Base-by-base conservation (phyloP, 2,329 filamentous ascomycete species). In the Aspergillus sp. region DNA sequence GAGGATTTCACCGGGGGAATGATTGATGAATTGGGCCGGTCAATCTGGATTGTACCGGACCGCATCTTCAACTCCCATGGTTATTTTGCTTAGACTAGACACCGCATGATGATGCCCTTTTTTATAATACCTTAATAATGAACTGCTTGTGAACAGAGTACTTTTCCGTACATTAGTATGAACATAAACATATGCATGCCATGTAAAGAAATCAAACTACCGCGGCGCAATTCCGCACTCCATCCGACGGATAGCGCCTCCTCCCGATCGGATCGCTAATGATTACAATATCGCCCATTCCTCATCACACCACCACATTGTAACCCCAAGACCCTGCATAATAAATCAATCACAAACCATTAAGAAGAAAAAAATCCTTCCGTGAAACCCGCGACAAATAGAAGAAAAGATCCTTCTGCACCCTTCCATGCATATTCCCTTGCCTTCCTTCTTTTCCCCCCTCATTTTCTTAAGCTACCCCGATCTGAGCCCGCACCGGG, bases 211-310 rank as follows among this genome's bases (percentile, higher is more conserved):
- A 19, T 19, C 19, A 19, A 19, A 19, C 19, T 19, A 11, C n/a
- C 25, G 53, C 53, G 53, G 53, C 19, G 2, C 7, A 55, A 55
- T 55, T 55, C 53, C 53, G 53, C 53, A 36, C 53, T 55, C 25
- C 7, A 8, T 41, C 53, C 41, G 53, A 55, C 39, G 52, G 53
- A 55, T 47, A 15, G 39, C 13, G 19, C 53, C 11, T 19, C 53
- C 25, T 44, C 53, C 52, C 53, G 53, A 55, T 55, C 53, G 53
- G 53, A 55, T 55, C 39, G 23, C 15, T 10, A 8, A 17, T 42
- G 52, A 55, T 55, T 55, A 36, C 53, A 30, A 47, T 19, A 55
- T 55, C 53, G 39, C 23, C 39, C n/a, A 27, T 30, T 39, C 4
- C 32, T 15, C 32, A 36, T 36, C 32, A 36, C 8, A 44, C 32